Base-by-base conservation (phyloP, 176 grass and related monocot genomes). In the Eleusine coracana region DNA sequence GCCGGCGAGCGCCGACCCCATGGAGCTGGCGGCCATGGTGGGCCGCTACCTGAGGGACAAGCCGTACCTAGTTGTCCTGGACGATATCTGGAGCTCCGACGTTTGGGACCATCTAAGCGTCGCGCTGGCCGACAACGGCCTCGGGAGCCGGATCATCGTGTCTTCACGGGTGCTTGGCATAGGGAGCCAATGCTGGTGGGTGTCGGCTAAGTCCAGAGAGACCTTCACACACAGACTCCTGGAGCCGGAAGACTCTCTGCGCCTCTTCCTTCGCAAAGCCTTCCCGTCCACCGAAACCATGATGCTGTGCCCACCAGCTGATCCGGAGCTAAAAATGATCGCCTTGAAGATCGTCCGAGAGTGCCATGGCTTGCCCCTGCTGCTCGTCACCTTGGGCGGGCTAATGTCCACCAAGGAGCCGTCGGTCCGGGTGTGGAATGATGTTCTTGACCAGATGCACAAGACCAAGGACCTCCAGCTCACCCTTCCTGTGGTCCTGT, bases 61-160 rank as follows among this genome's bases (percentile, higher is more conserved):
- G 48, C 28, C 39, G 0, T 78, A 78, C 58, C 55, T 78, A 9
- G 55, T 78, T 27, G 58, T 78, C 38, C 42, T 78, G 38, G 77
- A 80, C 5, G 77, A 81, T 23, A 51, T 81, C 27, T 81, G 79
- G 79, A 70, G 79, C 68, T 58, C 79, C 3, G 66, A 70, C 2
- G 3, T 70, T 7, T 81, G 42, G 79, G 79, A 69, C 23, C 55
- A 81, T 54, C 54, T 81, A 34, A 41, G 56, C 34, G 36, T 70
- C 9, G 79, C 66, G 0, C 28, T 81, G 46, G 64, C 79, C 11
- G 34, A 81, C 38, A 70, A 71, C 25, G 52, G 50, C 50, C 34
- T 51, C 4, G 50, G 66, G 23, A 81, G 79, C 79, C 45, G 66
- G 48, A 71, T 81, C 25, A 5, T 81, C 1, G 50, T 81, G 28